Conservation (phyloP, 768 basidiomycete species). For the Epithele typhae region DNA sequence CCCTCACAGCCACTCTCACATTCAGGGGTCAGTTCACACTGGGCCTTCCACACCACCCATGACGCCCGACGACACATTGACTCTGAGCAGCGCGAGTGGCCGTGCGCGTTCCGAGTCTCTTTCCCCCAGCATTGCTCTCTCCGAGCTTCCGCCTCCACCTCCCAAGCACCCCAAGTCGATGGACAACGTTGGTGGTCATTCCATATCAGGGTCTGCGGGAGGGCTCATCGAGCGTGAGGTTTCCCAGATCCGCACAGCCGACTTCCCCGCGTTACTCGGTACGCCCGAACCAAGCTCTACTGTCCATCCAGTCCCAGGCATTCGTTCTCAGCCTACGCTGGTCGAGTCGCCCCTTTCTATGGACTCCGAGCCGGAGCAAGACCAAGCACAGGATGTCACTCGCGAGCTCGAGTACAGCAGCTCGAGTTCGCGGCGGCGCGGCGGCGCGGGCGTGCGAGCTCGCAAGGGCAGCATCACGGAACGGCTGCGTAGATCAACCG, state of each 20-base stretch:
- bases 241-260: slow-evolving; percentile 15
- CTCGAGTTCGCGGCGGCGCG: slow-evolving; percentile 3
- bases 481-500: slow-evolving; percentile 5
- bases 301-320: slow-evolving; percentile 4
- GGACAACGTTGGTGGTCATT: slow-evolving; percentile 1
- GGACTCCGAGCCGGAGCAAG: slow-evolving; percentile 13
- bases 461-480: slow-evolving; percentile 9
- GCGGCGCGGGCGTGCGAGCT: background rate
- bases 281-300: slow-evolving; percentile 12
- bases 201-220: slow-evolving; percentile 1
- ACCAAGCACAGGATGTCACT: background rate
- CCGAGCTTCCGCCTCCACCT: slow-evolving; percentile 9
- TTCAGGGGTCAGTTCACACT: slow-evolving; percentile 8
- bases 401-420: background rate
- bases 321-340: background rate
- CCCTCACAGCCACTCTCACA: slow-evolving; percentile 8
- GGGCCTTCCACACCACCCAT: slow-evolving; percentile 22
- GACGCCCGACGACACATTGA: slow-evolving; percentile 27
- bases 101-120: slow-evolving; percentile 14
- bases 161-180: slow-evolving; percentile 5
- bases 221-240: slow-evolving; percentile 2
- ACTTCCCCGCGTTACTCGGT: slow-evolving; percentile 18
- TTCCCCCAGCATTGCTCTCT: slow-evolving; percentile 8
- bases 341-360: background rate
- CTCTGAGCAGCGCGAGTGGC: slow-evolving; percentile 17